Base-by-base conservation (phyloP, 78 protist species). In the Emiliania huxleyi region DNA sequence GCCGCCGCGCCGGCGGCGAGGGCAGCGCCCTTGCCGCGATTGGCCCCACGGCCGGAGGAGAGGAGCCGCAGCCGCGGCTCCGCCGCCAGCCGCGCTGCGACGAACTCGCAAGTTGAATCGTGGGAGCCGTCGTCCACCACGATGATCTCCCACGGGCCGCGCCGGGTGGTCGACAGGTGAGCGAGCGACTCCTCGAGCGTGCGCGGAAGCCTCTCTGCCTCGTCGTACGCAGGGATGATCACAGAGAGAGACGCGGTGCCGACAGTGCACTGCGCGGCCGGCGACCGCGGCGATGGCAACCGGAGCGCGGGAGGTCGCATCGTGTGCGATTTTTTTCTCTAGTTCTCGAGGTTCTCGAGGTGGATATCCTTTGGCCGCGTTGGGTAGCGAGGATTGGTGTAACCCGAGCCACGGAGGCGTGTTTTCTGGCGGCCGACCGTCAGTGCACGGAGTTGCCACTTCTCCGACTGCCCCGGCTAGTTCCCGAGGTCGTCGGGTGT, bases 11-110 rank as follows among this genome's bases (percentile, higher is more conserved):
- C 85, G 25, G 85, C 85, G 44, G 89, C 88, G 35, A 96, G 94
- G n/a, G 97, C 98, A 48, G 96, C 96, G 46, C 98, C 98, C 44
- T 96, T 96, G 8, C 98, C 98, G 48, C 96, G 52, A 52, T 96
- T 96, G 49, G 49, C 26, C 38, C 69, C 91, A 21, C 93, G 55
- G 29, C 84, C 55, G 25, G 96, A 52, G 26, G 94, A 29, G 91
- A 46, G 49, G 71, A 95, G 26, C 38, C 87, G 33, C 75, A 1
- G 81, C 46, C 6, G 44, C 42, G 3, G 37, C n/a, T n/a, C n/a
- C 3, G 8, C 18, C 19, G 6, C 29, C 1, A 45, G 35, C 25
- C 15, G 42, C 4, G 29, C 4, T 1, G 29, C 8, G 15, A 93
- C 95, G 0, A 90, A 22, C 18, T 92, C 56, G 0, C 91, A 6